phyloP scores from a whole-genome alignment of 306 rosid genomes.

The Purshia tridentata region DNA sequence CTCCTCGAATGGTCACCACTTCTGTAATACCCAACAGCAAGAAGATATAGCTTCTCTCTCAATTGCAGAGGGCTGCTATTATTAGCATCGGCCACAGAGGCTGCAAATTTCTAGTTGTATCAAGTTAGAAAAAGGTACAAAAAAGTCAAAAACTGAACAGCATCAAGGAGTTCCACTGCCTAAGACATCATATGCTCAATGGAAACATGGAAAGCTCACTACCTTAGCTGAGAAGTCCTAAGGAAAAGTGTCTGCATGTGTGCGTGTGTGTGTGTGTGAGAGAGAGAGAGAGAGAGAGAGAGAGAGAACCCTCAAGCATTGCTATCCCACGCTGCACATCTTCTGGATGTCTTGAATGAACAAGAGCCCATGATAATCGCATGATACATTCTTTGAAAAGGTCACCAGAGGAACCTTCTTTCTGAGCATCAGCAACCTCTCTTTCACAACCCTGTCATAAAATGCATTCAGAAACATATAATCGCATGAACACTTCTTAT shows the following conservation, averaged over 20 bases:
- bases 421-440: constrained; percentile 71
- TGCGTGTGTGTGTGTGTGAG: neutral
- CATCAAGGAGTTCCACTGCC: neutral
- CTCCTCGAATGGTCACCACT: constrained; percentile 61
- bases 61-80: constrained; percentile 44
- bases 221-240: neutral
- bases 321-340: constrained; percentile 95
- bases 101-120: constrained; percentile 43
- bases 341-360: constrained; percentile 72
- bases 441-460: constrained; percentile 72
- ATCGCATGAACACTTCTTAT: neutral
- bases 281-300: neutral
- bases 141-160: neutral
- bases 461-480: constrained; percentile 9
- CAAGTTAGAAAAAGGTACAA: constrained; percentile 1
- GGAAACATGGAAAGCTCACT: neutral
- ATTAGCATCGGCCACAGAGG: constrained; percentile 41
- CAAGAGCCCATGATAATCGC: constrained; percentile 96
- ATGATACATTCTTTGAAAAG: constrained; percentile 54
- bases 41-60: constrained; percentile 85
- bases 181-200: neutral
- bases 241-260: neutral
- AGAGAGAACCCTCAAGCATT: constrained; percentile 71
- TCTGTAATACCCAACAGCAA: constrained; percentile 88
- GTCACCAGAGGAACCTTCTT: constrained; percentile 58